Evolutionary conservation across 163 green algal genomes (phyloP).

Genomic region (Coccomyxa subellipsoidea): DNA sequence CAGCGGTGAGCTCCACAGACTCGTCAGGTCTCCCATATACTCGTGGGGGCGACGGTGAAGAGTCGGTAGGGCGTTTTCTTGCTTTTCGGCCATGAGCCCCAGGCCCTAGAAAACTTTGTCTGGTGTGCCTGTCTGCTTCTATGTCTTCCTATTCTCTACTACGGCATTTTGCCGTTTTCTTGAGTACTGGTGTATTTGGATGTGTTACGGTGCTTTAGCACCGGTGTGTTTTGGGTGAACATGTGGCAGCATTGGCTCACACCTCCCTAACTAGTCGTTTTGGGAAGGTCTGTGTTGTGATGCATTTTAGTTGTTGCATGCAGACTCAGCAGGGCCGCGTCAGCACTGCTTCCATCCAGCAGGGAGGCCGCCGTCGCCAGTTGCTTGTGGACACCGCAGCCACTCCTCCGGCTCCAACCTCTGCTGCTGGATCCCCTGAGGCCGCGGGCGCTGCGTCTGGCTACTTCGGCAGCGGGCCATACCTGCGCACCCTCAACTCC

Average conservation of each 20-base stretch:
- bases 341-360: constrained; percentile 9
- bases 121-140: too few species aligned
- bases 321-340: constrained; percentile 7
- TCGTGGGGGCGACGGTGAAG: background rate
- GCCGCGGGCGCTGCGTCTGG: background rate
- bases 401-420: background rate
- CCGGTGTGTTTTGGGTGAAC: too few species aligned
- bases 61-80: background rate
- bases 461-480: constrained; percentile 7
- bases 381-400: background rate
- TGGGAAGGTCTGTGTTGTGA: background rate
- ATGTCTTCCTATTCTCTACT: too few species aligned
- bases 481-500: background rate
- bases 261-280: too few species aligned
- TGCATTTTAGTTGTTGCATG: background rate
- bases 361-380: background rate
- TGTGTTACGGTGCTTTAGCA: too few species aligned
- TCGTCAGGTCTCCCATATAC: background rate
- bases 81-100: background rate
- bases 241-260: too few species aligned
- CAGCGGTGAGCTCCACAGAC: background rate
- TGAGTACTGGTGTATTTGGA: too few species aligned
- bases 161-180: too few species aligned
- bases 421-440: background rate
- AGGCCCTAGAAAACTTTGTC: background rate